Conservation (phyloP, 2,329 filamentous ascomycete genomes). For the Macrophomina phaseolina region DNA sequence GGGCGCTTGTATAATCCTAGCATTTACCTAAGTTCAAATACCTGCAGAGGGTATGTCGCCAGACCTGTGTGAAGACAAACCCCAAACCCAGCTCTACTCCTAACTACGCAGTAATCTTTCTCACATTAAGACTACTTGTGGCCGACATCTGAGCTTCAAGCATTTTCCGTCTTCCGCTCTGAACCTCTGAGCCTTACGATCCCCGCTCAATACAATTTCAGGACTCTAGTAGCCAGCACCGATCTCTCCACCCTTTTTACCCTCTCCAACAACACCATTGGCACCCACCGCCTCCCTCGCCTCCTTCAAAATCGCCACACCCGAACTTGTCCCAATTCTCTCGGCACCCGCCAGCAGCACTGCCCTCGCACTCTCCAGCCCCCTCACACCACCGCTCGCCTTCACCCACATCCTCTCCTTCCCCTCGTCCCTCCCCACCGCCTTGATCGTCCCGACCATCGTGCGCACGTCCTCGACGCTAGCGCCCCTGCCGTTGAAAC, state of each 20-base stretch:
- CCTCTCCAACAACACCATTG: conserved; percentile 28
- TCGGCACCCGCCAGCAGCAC: conserved; percentile 63
- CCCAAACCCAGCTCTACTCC: too few species aligned
- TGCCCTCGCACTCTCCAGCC: conserved; percentile 52
- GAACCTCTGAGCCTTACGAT: neutral
- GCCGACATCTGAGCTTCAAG: too few species aligned
- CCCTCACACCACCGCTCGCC: conserved; percentile 63
- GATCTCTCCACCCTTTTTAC: conserved; percentile 30
- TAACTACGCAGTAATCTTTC: too few species aligned
- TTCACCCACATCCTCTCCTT: conserved; percentile 57
- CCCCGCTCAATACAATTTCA: too few species aligned
- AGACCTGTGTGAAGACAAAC: too few species aligned
- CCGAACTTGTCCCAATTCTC: conserved; percentile 62
- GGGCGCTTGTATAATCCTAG: too few species aligned
- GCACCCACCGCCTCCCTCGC: conserved; percentile 36
- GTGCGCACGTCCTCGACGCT: conserved; percentile 58
- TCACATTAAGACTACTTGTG: too few species aligned
- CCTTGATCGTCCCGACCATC: conserved; percentile 58
- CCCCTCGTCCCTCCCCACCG: conserved; percentile 42
- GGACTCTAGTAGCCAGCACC: conserved; percentile 31
- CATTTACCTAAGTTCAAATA: too few species aligned
- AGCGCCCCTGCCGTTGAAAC: conserved; percentile 63
- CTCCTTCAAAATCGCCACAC: conserved; percentile 62
- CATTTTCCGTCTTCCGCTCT: neutral
- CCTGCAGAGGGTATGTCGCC: too few species aligned